Percentiles rank a stretch among this genome's conserved stretches.
Evolutionary conservation across 176 grass and related monocot genomes (phyloP).

Genomic region (Juncus inflexus): DNA sequence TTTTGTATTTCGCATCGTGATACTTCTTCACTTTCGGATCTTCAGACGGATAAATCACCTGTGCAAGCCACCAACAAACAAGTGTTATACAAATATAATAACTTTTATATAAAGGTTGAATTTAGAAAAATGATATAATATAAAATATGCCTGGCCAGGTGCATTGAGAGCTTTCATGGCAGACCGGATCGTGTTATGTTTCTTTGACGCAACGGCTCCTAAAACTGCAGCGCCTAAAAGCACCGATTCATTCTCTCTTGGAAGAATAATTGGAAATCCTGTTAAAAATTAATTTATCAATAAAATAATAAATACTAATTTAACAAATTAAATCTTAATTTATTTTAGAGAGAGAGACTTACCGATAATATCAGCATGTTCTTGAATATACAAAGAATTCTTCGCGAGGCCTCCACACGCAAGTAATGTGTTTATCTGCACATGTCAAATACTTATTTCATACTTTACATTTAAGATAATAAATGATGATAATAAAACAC

Average conservation of each 20-base stretch:
- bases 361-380: conserved; percentile 79
- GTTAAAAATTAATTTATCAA: conserved; percentile 9
- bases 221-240: conserved; percentile 87
- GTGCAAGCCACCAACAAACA: conserved; percentile 6
- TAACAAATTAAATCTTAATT: background rate
- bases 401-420: conserved; percentile 87
- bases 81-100: background rate
- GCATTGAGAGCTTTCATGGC: conserved; percentile 91
- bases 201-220: conserved; percentile 84
- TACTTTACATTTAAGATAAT: background rate
- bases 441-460: conserved; percentile 14
- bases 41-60: conserved; percentile 71
- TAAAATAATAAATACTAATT: background rate
- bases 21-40: conserved; percentile 82
- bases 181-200: conserved; percentile 46
- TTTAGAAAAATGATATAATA: background rate
- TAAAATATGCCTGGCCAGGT: conserved; percentile 50
- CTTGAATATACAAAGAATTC: conserved; percentile 82
- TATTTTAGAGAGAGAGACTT: conserved; percentile 31
- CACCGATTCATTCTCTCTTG: conserved; percentile 83
- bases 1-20: conserved; percentile 76
- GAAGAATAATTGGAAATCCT: conserved; percentile 83
- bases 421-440: conserved; percentile 81
- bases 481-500: background rate
- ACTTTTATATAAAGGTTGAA: conserved; percentile 3